phyloP scores from a whole-genome alignment of 1,284 basidiomycete genomes.

The Psilocybe mexicana region DNA sequence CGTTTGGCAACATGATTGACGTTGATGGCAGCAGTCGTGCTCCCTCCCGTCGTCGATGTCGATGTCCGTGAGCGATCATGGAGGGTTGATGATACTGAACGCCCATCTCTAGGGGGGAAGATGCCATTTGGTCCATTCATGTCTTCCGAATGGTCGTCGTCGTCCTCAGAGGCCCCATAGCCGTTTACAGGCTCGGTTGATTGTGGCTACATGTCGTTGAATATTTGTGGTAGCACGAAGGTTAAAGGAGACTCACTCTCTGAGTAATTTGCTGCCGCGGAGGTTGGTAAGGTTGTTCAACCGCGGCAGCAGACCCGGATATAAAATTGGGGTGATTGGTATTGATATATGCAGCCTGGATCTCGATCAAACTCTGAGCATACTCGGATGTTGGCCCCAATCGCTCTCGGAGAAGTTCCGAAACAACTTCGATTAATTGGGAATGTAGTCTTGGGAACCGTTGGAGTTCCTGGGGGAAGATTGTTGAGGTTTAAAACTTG shows the following conservation, averaged over 20 bases:
- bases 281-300: constrained; percentile 46
- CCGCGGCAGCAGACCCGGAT: constrained; percentile 63
- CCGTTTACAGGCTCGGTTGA: constrained; percentile 62
- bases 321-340: constrained; percentile 95
- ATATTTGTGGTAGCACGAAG: background rate
- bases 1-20: constrained; percentile 34
- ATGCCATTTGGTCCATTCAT: constrained; percentile 50
- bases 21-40: constrained; percentile 29
- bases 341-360: constrained; percentile 99
- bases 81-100: constrained; percentile 78
- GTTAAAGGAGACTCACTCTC: constrained; percentile 45
- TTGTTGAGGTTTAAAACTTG: constrained; percentile 2
- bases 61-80: constrained; percentile 66
- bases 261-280: constrained; percentile 46
- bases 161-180: constrained; percentile 49
- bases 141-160: constrained; percentile 56
- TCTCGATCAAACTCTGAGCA: constrained; percentile 93
- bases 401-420: constrained; percentile 92
- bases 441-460: constrained; percentile 94
- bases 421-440: constrained; percentile 96
- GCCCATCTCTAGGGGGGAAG: constrained; percentile 55
- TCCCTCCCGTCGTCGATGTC: constrained; percentile 28
- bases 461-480: constrained; percentile 78
- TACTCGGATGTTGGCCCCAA: constrained; percentile 97
- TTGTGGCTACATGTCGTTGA: constrained; percentile 42